Evolutionary conservation across 192 early-diverging fungal species (phyloP).

Genomic region (Endogone sp.): DNA sequence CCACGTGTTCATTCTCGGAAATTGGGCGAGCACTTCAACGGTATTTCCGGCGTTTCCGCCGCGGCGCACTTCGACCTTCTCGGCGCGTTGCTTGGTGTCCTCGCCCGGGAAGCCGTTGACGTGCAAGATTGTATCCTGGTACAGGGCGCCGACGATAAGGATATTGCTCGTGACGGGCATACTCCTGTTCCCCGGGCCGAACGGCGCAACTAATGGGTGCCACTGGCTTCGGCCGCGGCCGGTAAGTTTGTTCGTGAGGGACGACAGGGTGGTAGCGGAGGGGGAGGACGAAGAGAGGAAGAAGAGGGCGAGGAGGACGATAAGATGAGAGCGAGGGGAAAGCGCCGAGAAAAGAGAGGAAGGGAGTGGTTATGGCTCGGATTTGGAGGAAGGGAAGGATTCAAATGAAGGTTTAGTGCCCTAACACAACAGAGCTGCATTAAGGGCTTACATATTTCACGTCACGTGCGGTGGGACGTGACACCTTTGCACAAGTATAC

Average conservation of each 20-base stretch:
- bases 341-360: neutral
- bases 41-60: conserved; percentile 64
- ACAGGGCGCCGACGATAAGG: conserved; percentile 50
- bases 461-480: too few species aligned
- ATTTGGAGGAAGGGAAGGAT: too few species aligned
- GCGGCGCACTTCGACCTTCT: conserved; percentile 52
- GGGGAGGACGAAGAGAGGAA: neutral
- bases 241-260: neutral
- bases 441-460: too few species aligned
- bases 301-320: neutral
- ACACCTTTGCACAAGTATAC: too few species aligned
- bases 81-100: conserved; percentile 56
- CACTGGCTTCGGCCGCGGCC: neutral
- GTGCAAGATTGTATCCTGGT: conserved; percentile 59
- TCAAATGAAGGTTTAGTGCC: too few species aligned
- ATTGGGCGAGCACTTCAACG: conserved; percentile 50
- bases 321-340: neutral
- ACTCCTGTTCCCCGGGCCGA: neutral
- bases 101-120: conserved; percentile 55
- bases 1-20: conserved; percentile 29
- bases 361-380: neutral
- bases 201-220: neutral
- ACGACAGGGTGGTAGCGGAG: neutral
- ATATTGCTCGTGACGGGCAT: conserved; percentile 3
- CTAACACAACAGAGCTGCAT: too few species aligned